Evolutionary conservation across 2,329 filamentous ascomycete species (phyloP).

Genomic region (Graphiopsis chlorocephala): DNA sequence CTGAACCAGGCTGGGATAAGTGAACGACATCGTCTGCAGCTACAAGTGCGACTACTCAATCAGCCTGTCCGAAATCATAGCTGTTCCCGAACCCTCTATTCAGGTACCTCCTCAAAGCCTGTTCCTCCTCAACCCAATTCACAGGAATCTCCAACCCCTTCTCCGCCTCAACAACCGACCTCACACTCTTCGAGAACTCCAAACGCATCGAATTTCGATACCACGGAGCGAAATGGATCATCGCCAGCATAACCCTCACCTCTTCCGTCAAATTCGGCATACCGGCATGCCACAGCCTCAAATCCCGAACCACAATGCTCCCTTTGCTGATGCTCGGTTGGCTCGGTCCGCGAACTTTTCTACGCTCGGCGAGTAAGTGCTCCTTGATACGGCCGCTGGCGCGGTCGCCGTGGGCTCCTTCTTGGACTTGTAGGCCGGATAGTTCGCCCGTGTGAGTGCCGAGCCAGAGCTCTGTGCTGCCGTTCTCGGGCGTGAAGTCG

Average conservation of each 20-base stretch:
- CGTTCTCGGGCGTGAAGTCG: constrained; percentile 52
- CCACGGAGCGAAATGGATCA: constrained; percentile 40
- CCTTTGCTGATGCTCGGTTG: constrained; percentile 56
- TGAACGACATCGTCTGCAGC: not conserved
- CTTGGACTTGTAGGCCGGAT: constrained; percentile 41
- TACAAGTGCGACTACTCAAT: not conserved
- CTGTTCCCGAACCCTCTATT: constrained; percentile 59
- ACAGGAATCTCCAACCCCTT: constrained; percentile 50
- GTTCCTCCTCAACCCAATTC: constrained; percentile 46
- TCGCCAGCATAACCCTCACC: constrained; percentile 47
- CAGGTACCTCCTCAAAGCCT: constrained; percentile 50
- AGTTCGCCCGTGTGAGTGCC: constrained; percentile 47
- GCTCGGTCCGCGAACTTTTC: constrained; percentile 41
- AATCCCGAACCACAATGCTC: constrained; percentile 49
- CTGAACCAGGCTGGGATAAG: not conserved
- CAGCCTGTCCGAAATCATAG: constrained; percentile 58
- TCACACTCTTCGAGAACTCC: constrained; percentile 43
- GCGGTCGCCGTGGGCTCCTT: constrained; percentile 52
- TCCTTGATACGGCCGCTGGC: constrained; percentile 53
- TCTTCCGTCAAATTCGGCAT: constrained; percentile 45
- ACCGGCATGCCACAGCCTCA: constrained; percentile 51
- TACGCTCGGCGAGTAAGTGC: constrained; percentile 41
- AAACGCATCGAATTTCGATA: constrained; percentile 34
- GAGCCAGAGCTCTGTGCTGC: constrained; percentile 59
- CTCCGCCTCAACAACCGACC: constrained; percentile 43